These are phyloP conservation scores for Haplographium delicatum DNA, from an alignment of 495 filamentous ascomycete genomes.

Conservation along the genomic window DNA sequence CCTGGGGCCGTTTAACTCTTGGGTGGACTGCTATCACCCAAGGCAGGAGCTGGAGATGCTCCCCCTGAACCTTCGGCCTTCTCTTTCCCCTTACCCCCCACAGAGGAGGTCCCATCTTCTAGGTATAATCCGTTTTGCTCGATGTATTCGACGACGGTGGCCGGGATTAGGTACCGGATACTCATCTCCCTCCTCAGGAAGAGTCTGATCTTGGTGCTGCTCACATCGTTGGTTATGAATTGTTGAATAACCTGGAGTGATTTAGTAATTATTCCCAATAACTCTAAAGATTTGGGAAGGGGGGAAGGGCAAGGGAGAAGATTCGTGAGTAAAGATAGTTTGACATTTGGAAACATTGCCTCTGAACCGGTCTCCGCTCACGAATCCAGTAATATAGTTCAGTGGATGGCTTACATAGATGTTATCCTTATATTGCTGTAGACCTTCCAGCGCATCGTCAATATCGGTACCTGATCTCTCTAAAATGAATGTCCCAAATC, in stretches of 20 bases:
- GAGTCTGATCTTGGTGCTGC: slow-evolving; percentile 80
- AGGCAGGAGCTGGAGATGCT: slow-evolving; percentile 17
- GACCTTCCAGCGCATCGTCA: slow-evolving; percentile 68
- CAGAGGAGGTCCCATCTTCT: slow-evolving; percentile 44
- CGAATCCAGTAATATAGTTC: too few relatives aligned
- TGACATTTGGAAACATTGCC: too few relatives aligned
- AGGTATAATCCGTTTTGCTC: slow-evolving; percentile 67
- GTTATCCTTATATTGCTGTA: slow-evolving; percentile 64
- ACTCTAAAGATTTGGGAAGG: neutral
- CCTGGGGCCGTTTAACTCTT: too few relatives aligned
- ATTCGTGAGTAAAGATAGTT: too few relatives aligned
- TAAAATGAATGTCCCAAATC: slow-evolving; percentile 83
- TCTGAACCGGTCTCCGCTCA: too few relatives aligned
- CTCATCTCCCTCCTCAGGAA: slow-evolving; percentile 80
- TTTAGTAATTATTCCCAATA: neutral
- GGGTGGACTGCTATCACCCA: too few relatives aligned
- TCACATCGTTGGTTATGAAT: slow-evolving; percentile 85
- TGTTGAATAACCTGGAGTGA: slow-evolving; percentile 61
- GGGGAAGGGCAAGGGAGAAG: too few relatives aligned
- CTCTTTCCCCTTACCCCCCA: slow-evolving; percentile 30
- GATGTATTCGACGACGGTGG: slow-evolving; percentile 72
- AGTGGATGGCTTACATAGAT: too few relatives aligned
- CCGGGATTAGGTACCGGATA: slow-evolving; percentile 52
- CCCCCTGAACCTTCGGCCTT: slow-evolving; percentile 20
- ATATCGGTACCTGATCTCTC: slow-evolving; percentile 88